Evolutionary conservation across 768 basidiomycete species (phyloP).

Genomic region (Rhodosporidiobolus sp.): DNA sequence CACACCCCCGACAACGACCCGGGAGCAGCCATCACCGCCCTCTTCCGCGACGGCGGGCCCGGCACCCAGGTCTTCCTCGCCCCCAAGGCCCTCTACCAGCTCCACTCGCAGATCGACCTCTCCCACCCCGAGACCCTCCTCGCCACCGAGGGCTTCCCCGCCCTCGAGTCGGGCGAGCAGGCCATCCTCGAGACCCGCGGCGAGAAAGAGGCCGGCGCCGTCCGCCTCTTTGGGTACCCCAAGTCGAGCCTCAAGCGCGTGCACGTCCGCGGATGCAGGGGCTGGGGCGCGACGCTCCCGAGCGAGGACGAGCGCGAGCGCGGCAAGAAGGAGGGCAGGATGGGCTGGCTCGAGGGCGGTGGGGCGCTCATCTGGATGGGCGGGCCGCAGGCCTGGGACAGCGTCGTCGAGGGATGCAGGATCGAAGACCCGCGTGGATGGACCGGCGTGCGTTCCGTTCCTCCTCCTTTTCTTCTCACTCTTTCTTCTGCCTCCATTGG

Average conservation of each 20-base stretch:
- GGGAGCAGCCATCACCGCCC: conserved; percentile 21
- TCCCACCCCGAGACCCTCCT: conserved; percentile 50
- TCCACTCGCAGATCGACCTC: conserved; percentile 49
- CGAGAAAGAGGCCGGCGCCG: conserved; percentile 45
- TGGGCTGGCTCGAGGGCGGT: conserved; percentile 47
- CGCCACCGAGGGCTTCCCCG: conserved; percentile 52
- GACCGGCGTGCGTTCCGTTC: conserved; percentile 32
- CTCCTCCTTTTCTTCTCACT: not conserved
- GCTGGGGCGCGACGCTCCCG: conserved; percentile 32
- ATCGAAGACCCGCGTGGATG: conserved; percentile 44
- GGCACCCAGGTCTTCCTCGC: conserved; percentile 49
- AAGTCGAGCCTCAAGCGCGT: conserved; percentile 26
- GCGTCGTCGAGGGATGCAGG: conserved; percentile 40
- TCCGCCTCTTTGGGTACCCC: conserved; percentile 31
- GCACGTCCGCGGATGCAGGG: conserved; percentile 36
- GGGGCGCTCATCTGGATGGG: conserved; percentile 47
- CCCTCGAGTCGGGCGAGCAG: conserved; percentile 45
- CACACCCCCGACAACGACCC: conserved; percentile 16
- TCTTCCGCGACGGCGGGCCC: conserved; percentile 46
- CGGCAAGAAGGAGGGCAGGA: conserved; percentile 31
- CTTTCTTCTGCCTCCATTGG: too few relatives aligned
- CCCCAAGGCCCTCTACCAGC: conserved; percentile 44
- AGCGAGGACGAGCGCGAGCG: conserved; percentile 29
- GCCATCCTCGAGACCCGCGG: conserved; percentile 47
- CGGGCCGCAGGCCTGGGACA: conserved; percentile 40